Conservation (phyloP, 2,329 filamentous ascomycete genomes). For the Aschersonia sp. region DNA sequence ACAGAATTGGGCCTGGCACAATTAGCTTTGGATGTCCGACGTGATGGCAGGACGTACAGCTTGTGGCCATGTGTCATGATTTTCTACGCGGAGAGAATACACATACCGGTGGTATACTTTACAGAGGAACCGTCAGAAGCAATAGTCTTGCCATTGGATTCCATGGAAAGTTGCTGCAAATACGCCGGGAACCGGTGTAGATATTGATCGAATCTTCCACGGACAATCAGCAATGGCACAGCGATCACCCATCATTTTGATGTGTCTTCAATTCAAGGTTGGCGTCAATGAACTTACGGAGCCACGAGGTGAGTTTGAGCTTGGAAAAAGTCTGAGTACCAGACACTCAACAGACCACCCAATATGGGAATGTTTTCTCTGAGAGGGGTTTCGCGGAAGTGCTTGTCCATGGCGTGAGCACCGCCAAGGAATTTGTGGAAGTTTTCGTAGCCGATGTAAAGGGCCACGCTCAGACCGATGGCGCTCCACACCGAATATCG, state of each 20-base stretch:
- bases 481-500: slow-evolving; percentile 98
- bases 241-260: too few relatives aligned
- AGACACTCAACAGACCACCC: slow-evolving; percentile 86
- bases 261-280: too few relatives aligned
- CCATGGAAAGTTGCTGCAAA: slow-evolving; percentile 98
- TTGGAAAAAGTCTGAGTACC: slow-evolving; percentile 98
- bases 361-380: slow-evolving; percentile 91
- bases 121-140: slow-evolving; percentile 79
- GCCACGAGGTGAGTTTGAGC: slow-evolving; percentile 95
- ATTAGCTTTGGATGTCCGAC: background rate
- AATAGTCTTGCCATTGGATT: slow-evolving; percentile 97
- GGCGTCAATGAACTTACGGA: slow-evolving; percentile 48
- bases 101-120: slow-evolving; percentile 92
- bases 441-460: slow-evolving; percentile 96
- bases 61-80: background rate
- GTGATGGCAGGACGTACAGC: background rate
- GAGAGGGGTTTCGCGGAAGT: slow-evolving; percentile 83
- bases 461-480: slow-evolving; percentile 84
- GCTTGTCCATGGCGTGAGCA: slow-evolving; percentile 95
- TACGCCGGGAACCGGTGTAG: slow-evolving; percentile 98
- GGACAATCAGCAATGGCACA: slow-evolving; percentile 2
- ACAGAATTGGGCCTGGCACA: slow-evolving; percentile 60
- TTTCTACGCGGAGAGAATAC: slow-evolving; percentile 6
- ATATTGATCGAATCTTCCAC: slow-evolving; percentile 82
- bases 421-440: slow-evolving; percentile 92